Evolutionary conservation across 768 basidiomycete genomes (phyloP).

Genomic region (Boletus rubroflammeus): DNA sequence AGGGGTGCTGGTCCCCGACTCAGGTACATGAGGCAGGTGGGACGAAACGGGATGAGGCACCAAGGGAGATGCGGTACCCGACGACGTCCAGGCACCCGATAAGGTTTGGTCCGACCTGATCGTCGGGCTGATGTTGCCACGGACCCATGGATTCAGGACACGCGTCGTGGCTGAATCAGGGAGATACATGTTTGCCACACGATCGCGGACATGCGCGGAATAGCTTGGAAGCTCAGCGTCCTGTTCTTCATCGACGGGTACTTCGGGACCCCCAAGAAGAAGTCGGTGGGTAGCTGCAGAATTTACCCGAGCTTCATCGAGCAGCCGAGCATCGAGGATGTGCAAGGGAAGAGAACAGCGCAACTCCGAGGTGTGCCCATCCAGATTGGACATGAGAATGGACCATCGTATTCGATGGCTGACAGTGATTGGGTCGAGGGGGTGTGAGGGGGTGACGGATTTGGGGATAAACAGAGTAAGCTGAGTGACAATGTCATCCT

Average conservation of each 20-base stretch:
- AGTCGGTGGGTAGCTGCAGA: constrained; percentile 70
- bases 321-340: constrained; percentile 69
- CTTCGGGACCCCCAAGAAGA: constrained; percentile 39
- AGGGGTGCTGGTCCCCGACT: constrained; percentile 42
- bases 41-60: constrained; percentile 30
- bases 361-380: constrained; percentile 93
- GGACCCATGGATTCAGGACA: constrained; percentile 61
- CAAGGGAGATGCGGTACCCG: constrained; percentile 40
- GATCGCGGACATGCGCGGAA: constrained; percentile 82
- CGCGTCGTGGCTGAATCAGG: constrained; percentile 61
- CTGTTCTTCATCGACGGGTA: constrained; percentile 47
- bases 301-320: constrained; percentile 70
- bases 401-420: constrained; percentile 80
- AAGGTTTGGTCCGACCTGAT: constrained; percentile 15
- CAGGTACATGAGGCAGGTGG: constrained; percentile 41
- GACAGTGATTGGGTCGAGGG: constrained; percentile 70
- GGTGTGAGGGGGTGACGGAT: constrained; percentile 64
- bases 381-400: constrained; percentile 76
- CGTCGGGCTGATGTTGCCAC: constrained; percentile 39
- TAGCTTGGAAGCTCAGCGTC: constrained; percentile 84
- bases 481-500: constrained; percentile 55
- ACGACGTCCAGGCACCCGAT: constrained; percentile 22
- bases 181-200: constrained; percentile 76
- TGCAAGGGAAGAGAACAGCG: constrained; percentile 89
- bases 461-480: constrained; percentile 59